Evolutionary conservation across 2,329 filamentous ascomycete genomes (phyloP), one percentile per base, ranked within the genome.

Genomic region (Esteya vermicola): DNA sequence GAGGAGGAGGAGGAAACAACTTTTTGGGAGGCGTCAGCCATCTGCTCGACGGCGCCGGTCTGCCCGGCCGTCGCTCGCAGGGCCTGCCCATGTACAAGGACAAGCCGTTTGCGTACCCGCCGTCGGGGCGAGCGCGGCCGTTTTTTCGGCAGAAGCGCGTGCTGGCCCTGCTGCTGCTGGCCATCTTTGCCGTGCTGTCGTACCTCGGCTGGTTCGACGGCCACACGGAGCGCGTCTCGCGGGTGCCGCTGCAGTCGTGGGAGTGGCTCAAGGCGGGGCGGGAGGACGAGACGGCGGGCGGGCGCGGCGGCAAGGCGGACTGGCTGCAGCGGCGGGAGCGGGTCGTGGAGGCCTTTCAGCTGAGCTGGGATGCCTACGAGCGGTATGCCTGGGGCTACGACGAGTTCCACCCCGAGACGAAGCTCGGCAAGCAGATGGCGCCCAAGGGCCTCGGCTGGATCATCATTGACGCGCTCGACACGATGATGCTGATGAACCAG

Each of bases 401-500:
- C 56, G 80, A 91, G 58, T 98, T 83, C 56, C 77, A 85, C 51
- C 91, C 91, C 2, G 62, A 89, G 22, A 77, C 82, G 6, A 91
- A 91, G 56, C 75, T 64, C 16, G 84, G 85, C 37, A 69, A 68
- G 38, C 78, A 91, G 51, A 96, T 98, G 89, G 78, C 85, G 7
- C 71, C 81, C 4, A 78, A 85, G 46, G 91, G 89, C 21, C 70
- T 98, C 60, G 91, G 91, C 23, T 98, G 93, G 91, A 96, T 96
- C 53, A 95, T 98, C 46, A 81, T 98, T 42, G 91, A 98, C 62
- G 78, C 89, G 12, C 66, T 98, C 47, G 91, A 98, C 59, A 98
- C 91, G 1, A 74, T 96, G 70, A 98, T 98, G 64, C 68, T 98
- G 45, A 98, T 98, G 91, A 96, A 96, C 57, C 68, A 94, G 48